Base-by-base conservation (phyloP, 75 land plant species). In the Selaginella tamariscina region DNA sequence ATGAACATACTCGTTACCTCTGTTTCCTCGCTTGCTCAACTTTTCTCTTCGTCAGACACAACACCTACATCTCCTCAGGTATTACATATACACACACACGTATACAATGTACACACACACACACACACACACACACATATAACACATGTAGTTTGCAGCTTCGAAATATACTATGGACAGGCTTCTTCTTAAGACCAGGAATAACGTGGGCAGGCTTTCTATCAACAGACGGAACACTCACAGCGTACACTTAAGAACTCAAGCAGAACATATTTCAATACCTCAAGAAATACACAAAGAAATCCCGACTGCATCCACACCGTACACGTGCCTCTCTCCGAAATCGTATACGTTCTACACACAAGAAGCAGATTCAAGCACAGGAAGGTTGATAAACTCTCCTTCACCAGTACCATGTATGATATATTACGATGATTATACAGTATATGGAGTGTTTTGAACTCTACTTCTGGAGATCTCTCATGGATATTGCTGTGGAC, bases 31-130 rank as follows among this genome's bases (percentile, higher is more conserved):
- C 49, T 39, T 39, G 5, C 49, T 39, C 49, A 15, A 5, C 49
- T 39, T 15, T 15, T 39, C 49, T 39, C 49, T 5, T 5, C 49
- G 11, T 39, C 49, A 5, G 15, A 39, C 49, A 15, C 49, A 15
- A n/a, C n/a, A n/a, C n/a, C n/a, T n/a, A n/a, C n/a, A n/a, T n/a
- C 49, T 39, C 49, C 49, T 39, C 49, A 39, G 49, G 49, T 39
- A 39, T 15, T 5, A 39, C 11, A 5, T 5, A 39, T 5, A 39
- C 11, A 39, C 5, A 39, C 49, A 5, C 49, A 39, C 49, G n/a
- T n/a, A n/a, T n/a, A n/a, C n/a, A n/a, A n/a, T n/a, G n/a, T n/a
- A n/a, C n/a, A n/a, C n/a, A n/a, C n/a, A n/a, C n/a, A n/a, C n/a
- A n/a, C n/a, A n/a, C n/a, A n/a, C n/a, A n/a, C n/a, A n/a, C n/a